Evolutionary conservation across 495 filamentous ascomycete genomes (phyloP).

Genomic region (Rhizodiscina lignyota): DNA sequence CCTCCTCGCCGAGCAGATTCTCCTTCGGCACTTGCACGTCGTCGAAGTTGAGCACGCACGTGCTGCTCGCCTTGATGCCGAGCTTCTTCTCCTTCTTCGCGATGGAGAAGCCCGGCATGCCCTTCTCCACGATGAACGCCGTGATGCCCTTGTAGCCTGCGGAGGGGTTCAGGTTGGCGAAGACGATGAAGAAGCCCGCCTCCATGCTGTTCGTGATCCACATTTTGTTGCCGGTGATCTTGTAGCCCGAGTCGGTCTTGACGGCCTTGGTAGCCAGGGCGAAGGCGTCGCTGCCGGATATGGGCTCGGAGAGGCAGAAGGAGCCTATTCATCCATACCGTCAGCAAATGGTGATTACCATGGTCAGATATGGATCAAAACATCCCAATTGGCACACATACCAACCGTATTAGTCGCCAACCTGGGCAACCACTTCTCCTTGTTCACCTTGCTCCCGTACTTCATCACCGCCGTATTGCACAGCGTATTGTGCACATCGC

Average conservation of each 20-base stretch:
- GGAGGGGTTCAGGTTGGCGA: constrained; percentile 79
- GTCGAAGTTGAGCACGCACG: constrained; percentile 94
- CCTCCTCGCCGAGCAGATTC: constrained; percentile 74
- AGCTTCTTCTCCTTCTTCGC: constrained; percentile 99
- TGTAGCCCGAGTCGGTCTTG: constrained; percentile 62
- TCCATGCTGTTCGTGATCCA: constrained; percentile 98
- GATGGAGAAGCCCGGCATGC: constrained; percentile 74
- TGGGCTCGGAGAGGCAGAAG: constrained; percentile 92
- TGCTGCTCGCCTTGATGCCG: constrained; percentile 86
- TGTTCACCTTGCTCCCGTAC: constrained; percentile 56
- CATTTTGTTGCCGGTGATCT: constrained; percentile 88
- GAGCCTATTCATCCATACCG: constrained; percentile 40
- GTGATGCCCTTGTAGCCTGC: constrained; percentile 93
- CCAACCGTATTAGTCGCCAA: constrained; percentile 73
- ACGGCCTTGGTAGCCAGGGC: constrained; percentile 77
- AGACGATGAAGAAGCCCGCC: constrained; percentile 90
- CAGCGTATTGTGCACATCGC: constrained; percentile 94
- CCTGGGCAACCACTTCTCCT: constrained; percentile 72
- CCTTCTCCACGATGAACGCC: constrained; percentile 89
- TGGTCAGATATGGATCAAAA: too few species aligned
- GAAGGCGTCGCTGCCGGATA: constrained; percentile 89
- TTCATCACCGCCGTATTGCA: constrained; percentile 88
- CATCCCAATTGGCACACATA: constrained; percentile 4
- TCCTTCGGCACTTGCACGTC: constrained; percentile 80
- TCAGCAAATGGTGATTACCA: too few species aligned